These are phyloP conservation scores for Cryptosporidium xiaoi DNA, from an alignment of 169 alveolate species.

Conservation along the genomic window DNA sequence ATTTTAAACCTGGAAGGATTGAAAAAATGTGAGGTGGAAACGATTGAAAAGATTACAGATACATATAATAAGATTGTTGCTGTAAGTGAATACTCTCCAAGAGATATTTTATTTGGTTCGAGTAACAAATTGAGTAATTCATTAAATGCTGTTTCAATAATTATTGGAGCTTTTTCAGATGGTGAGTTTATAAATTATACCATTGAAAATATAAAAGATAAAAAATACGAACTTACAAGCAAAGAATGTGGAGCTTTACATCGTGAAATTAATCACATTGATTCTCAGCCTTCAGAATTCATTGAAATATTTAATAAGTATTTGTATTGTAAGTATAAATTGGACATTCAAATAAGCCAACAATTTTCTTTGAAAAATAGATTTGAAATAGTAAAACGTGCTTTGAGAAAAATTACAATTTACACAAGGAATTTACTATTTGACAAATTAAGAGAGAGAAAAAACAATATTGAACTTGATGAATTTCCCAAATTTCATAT, in stretches of 20 bases:
- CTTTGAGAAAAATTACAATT: slow-evolving; percentile 32
- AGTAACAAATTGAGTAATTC: slow-evolving; percentile 46
- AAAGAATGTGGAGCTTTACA: slow-evolving; percentile 36
- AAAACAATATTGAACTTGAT: not conserved
- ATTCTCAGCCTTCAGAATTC: not conserved
- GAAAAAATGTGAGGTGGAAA: not conserved
- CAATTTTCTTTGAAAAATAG: slow-evolving; percentile 32
- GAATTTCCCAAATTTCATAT: not conserved
- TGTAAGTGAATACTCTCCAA: not conserved
- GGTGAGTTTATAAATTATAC: slow-evolving; percentile 16
- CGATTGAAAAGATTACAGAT: slow-evolving; percentile 14
- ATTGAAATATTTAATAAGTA: slow-evolving; percentile 12
- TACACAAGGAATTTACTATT: slow-evolving; percentile 43
- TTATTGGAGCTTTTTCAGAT: slow-evolving; percentile 36
- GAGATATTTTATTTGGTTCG: slow-evolving; percentile 34
- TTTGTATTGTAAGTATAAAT: slow-evolving; percentile 18
- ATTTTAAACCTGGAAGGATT: slow-evolving; percentile 7
- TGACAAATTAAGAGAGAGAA: slow-evolving; percentile 38
- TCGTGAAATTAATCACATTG: slow-evolving; percentile 13
- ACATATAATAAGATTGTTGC: slow-evolving; percentile 18
- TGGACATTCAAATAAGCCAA: slow-evolving; percentile 3
- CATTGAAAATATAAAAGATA: slow-evolving; percentile 26
- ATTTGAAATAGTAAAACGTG: slow-evolving; percentile 10
- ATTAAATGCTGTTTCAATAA: slow-evolving; percentile 16
- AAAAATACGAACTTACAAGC: not conserved